Conservation (phyloP, 306 rosid genomes). For the Crotalaria pallida region DNA sequence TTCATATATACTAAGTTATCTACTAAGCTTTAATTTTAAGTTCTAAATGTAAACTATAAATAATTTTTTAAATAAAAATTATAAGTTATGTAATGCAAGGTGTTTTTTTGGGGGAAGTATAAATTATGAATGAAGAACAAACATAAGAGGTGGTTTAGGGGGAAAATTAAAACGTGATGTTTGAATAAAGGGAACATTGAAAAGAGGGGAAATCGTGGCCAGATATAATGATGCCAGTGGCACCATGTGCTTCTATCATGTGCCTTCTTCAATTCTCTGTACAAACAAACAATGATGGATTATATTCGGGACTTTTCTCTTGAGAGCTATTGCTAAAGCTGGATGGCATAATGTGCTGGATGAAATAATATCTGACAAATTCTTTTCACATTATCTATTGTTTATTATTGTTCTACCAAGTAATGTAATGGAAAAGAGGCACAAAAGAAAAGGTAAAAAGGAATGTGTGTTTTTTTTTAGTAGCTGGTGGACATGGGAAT, state of each 20-base stretch:
- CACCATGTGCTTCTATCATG: slow-evolving; percentile 70
- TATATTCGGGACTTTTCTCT: neutral
- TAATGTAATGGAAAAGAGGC: neutral
- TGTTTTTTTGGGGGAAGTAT: no score
- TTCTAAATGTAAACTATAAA: neutral
- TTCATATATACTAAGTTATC: no score
- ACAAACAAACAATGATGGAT: slow-evolving; percentile 21
- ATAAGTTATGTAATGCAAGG: neutral
- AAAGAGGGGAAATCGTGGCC: slow-evolving; percentile 59
- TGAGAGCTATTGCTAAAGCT: slow-evolving; percentile 7
- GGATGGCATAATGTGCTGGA: slow-evolving; percentile 18
- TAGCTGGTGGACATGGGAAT: slow-evolving; percentile 11
- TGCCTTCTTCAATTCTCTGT: slow-evolving; percentile 26
- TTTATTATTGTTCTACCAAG: neutral
- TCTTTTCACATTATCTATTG: slow-evolving; percentile 33
- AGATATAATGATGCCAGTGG: slow-evolving; percentile 65
- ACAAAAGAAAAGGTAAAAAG: slow-evolving; percentile 10
- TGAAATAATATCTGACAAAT: slow-evolving; percentile 34
- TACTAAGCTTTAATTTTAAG: no score
- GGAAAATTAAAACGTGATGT: slow-evolving; percentile 53
- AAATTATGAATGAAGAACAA: neutral
- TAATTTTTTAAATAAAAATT: neutral
- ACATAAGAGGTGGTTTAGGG: neutral
- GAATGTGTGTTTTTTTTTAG: slow-evolving; percentile 16
- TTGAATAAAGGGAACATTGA: slow-evolving; percentile 56